Evolutionary conservation across 2,329 filamentous ascomycete species (phyloP), one percentile per base, ranked within the genome.

Genomic region (Fusarium robinianum): DNA sequence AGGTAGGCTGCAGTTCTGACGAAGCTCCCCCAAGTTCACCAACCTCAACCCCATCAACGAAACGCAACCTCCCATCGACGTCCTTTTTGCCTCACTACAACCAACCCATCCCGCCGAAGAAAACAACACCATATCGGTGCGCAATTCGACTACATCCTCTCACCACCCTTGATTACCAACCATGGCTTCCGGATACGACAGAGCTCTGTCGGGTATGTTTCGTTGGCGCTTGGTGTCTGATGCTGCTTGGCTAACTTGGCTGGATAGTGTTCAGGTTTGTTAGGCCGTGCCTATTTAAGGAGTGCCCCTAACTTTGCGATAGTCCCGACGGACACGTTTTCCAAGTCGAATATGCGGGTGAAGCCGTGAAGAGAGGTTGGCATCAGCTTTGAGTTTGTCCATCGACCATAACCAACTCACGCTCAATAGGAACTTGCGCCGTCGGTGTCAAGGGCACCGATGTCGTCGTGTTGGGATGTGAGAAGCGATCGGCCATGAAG

Each of bases 271-370:
- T 96, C 74, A 90, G 86, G 86, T 89, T 75, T 59, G 75, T 70
- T 58, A 21, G 39, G 23, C 32, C 45, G 34, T 49, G 15, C 15
- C 34, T 38, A 35, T 51, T 8, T 16, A 30, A 10, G 10, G 9
- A 17, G 16, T 32, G 5, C 21, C 32, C 23, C 76, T 84, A 71
- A 85, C 67, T 25, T n/a, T 33, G 33, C 14, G 45, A 34, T 67
- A 97, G 92, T 82, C 94, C 94, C 66, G 94, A 99, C 75, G 94
- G 94, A 73, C 94, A 99, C 78, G 94, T 99, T 65, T 99, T 99
- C 77, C 94, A 99, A 75, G 94, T 99, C 66, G 94, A 99, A 80
- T 99, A 99, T 81, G 94, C 94, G 43, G 87, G 95, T 60, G 94
- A 99, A 76, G 94, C 94, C 60, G 94, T 99, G 60, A 99, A 99